A percentile compares a stretch with the other conserved stretches of the same genome.
Conservation (phyloP, 148 eudicot genomes). For the Selenicereus undatus region DNA sequence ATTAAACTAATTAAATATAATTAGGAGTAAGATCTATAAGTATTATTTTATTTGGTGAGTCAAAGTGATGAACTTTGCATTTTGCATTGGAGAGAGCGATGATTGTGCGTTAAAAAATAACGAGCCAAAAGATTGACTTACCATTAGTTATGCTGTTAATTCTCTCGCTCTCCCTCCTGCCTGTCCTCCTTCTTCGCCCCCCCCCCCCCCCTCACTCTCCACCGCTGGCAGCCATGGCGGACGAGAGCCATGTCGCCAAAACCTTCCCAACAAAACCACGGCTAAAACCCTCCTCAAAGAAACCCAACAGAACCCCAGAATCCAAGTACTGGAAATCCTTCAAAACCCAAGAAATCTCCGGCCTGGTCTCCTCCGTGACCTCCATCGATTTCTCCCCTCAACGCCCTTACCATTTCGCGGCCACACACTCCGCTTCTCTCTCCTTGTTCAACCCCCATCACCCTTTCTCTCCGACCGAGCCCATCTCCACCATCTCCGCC, state of each 20-base stretch:
- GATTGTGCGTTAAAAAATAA: too few relatives aligned
- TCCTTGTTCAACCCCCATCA: slow-evolving; percentile 44
- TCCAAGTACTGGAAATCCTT: slow-evolving; percentile 73
- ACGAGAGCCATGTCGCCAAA: slow-evolving; percentile 8
- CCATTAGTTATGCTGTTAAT: too few relatives aligned
- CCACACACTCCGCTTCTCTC: slow-evolving; percentile 58
- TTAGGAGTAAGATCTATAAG: too few relatives aligned
- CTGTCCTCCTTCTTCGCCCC: not conserved
- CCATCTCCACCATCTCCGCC: slow-evolving; percentile 38
- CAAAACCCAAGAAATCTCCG: slow-evolving; percentile 44
- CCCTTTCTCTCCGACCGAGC: slow-evolving; percentile 35
- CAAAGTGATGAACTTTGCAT: too few relatives aligned
- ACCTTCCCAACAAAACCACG: slow-evolving; percentile 59
- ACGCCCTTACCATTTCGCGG: slow-evolving; percentile 59
- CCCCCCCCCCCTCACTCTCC: not conserved
- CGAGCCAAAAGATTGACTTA: too few relatives aligned
- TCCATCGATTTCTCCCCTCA: slow-evolving; percentile 59
- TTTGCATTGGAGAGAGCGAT: too few relatives aligned
- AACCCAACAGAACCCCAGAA: slow-evolving; percentile 54
- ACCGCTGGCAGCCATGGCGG: slow-evolving; percentile 3
- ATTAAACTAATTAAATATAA: too few relatives aligned
- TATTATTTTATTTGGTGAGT: too few relatives aligned
- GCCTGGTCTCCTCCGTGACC: slow-evolving; percentile 49
- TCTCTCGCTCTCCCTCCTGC: not conserved
- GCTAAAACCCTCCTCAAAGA: slow-evolving; percentile 53